phyloP scores from a whole-genome alignment of 2,329 filamentous ascomycete genomes.

The Ramularia endophylla region DNA sequence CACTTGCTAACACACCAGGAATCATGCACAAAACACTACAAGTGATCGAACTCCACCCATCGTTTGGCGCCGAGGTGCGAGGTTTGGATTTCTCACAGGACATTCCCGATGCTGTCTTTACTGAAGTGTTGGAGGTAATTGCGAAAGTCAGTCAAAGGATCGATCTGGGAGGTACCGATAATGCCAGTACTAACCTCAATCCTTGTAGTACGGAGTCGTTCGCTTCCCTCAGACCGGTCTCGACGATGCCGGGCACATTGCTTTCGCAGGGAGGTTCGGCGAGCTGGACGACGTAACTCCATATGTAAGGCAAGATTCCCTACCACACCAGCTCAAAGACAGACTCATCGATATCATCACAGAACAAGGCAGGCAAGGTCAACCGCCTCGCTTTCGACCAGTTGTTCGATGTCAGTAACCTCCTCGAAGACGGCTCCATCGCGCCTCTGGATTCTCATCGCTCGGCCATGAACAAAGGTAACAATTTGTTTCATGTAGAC shows the following conservation, averaged over 20 bases:
- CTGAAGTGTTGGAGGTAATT: constrained; percentile 16
- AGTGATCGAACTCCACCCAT: constrained; percentile 12
- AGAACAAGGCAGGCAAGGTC: constrained; percentile 39
- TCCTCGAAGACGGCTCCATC: constrained; percentile 43
- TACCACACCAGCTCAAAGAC: too few species aligned
- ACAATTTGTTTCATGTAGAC: constrained; percentile 46
- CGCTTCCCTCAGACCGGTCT: constrained; percentile 48
- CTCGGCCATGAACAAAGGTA: constrained; percentile 25
- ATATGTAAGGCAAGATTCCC: constrained; percentile 29
- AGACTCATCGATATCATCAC: too few species aligned
- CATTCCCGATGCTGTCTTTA: constrained; percentile 12
- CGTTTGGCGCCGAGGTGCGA: constrained; percentile 14
- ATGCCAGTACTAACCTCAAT: not conserved
- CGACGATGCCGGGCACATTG: constrained; percentile 47
- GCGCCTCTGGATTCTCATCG: constrained; percentile 39
- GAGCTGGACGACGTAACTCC: constrained; percentile 51
- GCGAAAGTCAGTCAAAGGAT: constrained; percentile 11
- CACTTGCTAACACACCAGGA: too few species aligned
- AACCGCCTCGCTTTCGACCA: constrained; percentile 45
- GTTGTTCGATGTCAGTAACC: constrained; percentile 54
- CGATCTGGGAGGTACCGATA: not conserved
- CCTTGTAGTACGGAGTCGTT: constrained; percentile 46
- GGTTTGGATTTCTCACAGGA: constrained; percentile 14
- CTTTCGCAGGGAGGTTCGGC: constrained; percentile 47
- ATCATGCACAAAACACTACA: constrained; percentile 11